Evolutionary conservation across 2,329 filamentous ascomycete species (phyloP).

Genomic region (Raffaelea ambrosiae): DNA sequence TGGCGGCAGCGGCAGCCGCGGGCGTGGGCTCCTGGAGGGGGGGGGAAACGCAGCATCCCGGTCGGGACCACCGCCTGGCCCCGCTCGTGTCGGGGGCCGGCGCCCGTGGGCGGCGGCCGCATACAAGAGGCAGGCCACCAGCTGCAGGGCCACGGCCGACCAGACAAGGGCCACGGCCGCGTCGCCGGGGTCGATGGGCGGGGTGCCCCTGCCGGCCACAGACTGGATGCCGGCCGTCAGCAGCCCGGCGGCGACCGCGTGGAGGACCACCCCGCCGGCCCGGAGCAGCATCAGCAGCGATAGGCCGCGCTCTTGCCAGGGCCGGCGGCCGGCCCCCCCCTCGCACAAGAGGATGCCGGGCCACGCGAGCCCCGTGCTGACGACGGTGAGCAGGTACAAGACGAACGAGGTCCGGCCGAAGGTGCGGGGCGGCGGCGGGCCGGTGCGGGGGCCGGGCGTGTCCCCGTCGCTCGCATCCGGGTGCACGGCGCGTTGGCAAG

Average conservation of each 20-base stretch:
- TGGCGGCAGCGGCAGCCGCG: too few species aligned
- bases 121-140: slow-evolving; percentile 4
- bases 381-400: neutral
- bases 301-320: too few species aligned
- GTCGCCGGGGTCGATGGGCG: neutral
- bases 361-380: too few species aligned
- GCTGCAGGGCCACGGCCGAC: slow-evolving; percentile 1
- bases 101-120: too few species aligned
- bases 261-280: neutral
- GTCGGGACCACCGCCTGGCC: too few species aligned
- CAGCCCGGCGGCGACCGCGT: neutral
- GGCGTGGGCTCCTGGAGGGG: too few species aligned
- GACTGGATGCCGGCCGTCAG: slow-evolving; percentile 3
- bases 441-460: neutral
- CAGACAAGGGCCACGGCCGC: neutral
- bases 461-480: too few species aligned
- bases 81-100: too few species aligned
- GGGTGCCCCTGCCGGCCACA: slow-evolving; percentile 1
- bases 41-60: too few species aligned
- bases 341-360: too few species aligned
- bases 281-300: neutral
- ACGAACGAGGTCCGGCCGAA: slow-evolving; percentile 6
- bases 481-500: too few species aligned
- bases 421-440: slow-evolving; percentile 3
- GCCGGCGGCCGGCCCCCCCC: too few species aligned